Conservation (phyloP, 768 basidiomycete species). For the Porphyrellus cyaneotinctus region DNA sequence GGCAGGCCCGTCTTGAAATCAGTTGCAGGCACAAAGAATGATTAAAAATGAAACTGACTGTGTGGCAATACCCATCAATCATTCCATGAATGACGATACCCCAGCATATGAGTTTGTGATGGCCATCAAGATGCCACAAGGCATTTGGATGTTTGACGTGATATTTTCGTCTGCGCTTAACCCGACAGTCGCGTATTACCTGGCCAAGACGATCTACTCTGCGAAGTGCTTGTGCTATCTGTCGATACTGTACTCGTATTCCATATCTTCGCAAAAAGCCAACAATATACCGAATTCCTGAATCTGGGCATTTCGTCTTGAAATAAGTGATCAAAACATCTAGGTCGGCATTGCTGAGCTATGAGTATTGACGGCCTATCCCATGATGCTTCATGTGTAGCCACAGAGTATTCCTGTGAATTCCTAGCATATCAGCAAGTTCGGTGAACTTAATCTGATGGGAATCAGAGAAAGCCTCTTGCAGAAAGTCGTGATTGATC, state of each 20-base stretch:
- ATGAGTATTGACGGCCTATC: too few species aligned
- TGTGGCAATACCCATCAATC: background rate
- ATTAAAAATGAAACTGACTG: background rate
- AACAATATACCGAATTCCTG: too few species aligned
- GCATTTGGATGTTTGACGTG: background rate
- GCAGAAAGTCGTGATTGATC: background rate
- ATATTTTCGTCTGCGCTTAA: conserved; percentile 4
- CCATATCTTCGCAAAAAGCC: too few species aligned
- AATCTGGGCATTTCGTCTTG: too few species aligned
- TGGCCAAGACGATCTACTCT: background rate
- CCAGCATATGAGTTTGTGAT: too few species aligned
- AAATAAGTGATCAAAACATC: too few species aligned
- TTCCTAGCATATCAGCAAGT: conserved; percentile 3
- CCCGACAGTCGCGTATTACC: background rate
- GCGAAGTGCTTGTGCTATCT: too few species aligned
- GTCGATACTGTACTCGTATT: too few species aligned
- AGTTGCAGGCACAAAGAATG: background rate
- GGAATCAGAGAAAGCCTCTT: conserved; percentile 1
- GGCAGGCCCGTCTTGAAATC: too few species aligned
- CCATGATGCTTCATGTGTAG: too few species aligned
- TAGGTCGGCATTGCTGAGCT: too few species aligned
- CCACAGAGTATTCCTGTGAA: conserved; percentile 9
- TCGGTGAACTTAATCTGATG: conserved; percentile 9
- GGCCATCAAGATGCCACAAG: background rate
- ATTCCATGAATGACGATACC: too few species aligned